These are phyloP conservation scores for Spiraea crenata DNA, from an alignment of 331 rosid genomes.

Conservation along the genomic window DNA sequence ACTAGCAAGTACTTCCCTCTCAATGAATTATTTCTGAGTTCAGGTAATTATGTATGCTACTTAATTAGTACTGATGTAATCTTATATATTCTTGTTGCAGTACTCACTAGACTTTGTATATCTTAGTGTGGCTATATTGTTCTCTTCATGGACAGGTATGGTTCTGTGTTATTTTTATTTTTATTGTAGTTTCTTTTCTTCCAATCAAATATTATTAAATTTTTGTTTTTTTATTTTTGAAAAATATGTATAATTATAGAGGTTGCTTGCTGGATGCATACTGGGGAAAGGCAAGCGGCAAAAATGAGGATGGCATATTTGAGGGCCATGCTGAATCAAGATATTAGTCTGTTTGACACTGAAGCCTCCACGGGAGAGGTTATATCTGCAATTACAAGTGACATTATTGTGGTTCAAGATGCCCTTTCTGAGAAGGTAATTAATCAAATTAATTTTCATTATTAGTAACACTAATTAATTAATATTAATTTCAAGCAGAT, in stretches of 20 bases:
- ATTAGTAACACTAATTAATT: not conserved
- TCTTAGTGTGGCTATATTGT: conserved; percentile 73
- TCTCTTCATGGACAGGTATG: conserved; percentile 95
- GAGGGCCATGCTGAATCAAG: conserved; percentile 84
- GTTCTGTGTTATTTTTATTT: not conserved
- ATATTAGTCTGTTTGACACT: conserved; percentile 83
- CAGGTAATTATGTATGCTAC: no score
- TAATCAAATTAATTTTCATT: not conserved
- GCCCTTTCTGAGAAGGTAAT: conserved; percentile 94
- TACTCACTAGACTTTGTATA: conserved; percentile 90
- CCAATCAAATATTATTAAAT: not conserved
- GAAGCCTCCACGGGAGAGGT: conserved; percentile 94
- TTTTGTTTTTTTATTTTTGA: not conserved
- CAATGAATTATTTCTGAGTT: no score
- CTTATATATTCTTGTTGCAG: conserved; percentile 48
- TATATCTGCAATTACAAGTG: conserved; percentile 83
- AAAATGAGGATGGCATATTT: conserved; percentile 97
- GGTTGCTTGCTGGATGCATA: conserved; percentile 99
- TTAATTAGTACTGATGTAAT: not conserved
- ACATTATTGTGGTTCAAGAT: conserved; percentile 85
- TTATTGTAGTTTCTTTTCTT: not conserved
- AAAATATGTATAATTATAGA: conserved; percentile 28
- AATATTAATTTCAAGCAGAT: no score
- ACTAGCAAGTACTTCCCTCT: no score
- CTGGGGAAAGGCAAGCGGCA: conserved; percentile 92